Evolutionary conservation across 2,329 filamentous ascomycete species (phyloP), one percentile per base, ranked within the genome.

Genomic region (Diplodia mutila): DNA sequence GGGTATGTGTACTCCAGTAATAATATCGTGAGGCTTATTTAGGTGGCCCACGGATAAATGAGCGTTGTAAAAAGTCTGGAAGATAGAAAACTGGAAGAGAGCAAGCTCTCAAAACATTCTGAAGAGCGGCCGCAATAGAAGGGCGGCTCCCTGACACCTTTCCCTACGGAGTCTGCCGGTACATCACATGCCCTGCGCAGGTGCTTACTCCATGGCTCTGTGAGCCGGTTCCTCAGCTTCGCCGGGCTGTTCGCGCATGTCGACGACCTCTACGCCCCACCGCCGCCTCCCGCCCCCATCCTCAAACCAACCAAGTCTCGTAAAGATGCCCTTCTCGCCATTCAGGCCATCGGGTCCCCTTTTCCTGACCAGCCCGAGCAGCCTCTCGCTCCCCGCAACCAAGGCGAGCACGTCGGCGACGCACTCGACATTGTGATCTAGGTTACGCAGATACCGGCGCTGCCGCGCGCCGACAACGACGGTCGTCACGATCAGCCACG

Each of bases 401-500:
- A 71, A 25, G 5, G 61, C 59, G 1, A 71, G 57, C 7, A 70
- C 66, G 21, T 71, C 69, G 1, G 68, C 71, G 8, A 70, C 18
- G 42, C 61, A 69, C 14, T 66, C 67, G 6, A 72, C 37, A 12
- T 66, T 48, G 6, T 65, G 34, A 9, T 46, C 14, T 4, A 59
- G 16, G 2, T 32, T 59, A 16, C 16, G 1, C 14, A 59, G 21
- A 18, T 59, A 32, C 5, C 12, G 1, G 7, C 54, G 21, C 25
- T 59, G 34, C 23, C 23, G 0, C 4, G 21, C 34, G 2, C 32
- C 11, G 34, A 71, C 57, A 8, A 70, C 14, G 0, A 67, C 34
- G 1, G 69, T 61, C 11, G 68, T 70, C n/a, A 66, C n/a, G 2
- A 70, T 51, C 0, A 71, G 67, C 5, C 69, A 34, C 51, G 65